Percentiles rank a stretch among this genome's conserved stretches.
phyloP scores from a whole-genome alignment of 176 grass and related monocot genomes.

The Eremochloa ophiuroides region DNA sequence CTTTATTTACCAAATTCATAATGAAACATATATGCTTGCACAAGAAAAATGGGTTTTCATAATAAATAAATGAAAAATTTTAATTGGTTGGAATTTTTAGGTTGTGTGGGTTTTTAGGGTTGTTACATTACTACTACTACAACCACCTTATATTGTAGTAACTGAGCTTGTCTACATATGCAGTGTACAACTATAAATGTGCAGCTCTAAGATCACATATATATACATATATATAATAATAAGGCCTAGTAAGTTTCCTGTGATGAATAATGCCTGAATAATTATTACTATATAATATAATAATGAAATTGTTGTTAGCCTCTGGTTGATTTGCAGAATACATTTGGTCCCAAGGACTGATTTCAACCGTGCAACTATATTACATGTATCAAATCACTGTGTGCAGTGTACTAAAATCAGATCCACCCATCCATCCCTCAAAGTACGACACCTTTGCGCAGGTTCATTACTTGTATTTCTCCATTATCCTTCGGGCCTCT shows the following conservation, averaged over 20 bases:
- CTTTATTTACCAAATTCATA: too few species aligned
- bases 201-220: not conserved
- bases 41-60: too few species aligned
- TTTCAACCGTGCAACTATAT: not conserved
- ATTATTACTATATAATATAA: too few species aligned
- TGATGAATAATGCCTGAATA: not conserved
- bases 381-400: not conserved
- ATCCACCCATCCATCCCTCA: not conserved
- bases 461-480: slow-evolving; percentile 80
- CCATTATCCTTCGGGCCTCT: slow-evolving; percentile 93
- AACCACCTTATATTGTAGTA: not conserved
- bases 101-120: too few species aligned
- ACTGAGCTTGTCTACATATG: not conserved
- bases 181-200: not conserved
- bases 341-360: not conserved
- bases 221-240: too few species aligned
- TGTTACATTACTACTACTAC: too few species aligned
- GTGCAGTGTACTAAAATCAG: not conserved
- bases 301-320: not conserved
- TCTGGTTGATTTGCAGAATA: not conserved
- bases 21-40: too few species aligned
- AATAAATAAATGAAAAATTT: too few species aligned
- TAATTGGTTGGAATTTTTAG: too few species aligned
- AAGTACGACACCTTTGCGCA: not conserved
- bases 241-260: too few species aligned